Evolutionary conservation across 805 yeast genomes (phyloP).

Genomic region (Saccharomycopsis lassenensis): DNA sequence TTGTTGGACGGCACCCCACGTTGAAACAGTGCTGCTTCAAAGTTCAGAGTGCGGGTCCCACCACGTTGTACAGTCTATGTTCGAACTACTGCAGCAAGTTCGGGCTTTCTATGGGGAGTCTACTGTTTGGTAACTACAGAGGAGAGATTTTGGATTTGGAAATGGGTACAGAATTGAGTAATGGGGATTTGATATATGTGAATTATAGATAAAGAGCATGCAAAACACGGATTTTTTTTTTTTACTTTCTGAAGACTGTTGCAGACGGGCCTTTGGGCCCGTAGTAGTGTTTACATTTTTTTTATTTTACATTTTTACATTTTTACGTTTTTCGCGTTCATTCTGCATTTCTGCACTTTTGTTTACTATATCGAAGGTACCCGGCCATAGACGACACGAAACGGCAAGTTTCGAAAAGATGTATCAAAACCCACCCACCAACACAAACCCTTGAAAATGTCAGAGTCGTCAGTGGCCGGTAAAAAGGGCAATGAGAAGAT

Average conservation of each 20-base stretch:
- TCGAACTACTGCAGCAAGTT: slow-evolving; percentile 10
- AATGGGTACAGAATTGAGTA: slow-evolving; percentile 3
- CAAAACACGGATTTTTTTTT: too few relatives aligned
- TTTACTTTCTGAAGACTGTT: too few relatives aligned
- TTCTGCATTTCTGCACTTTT: too few relatives aligned
- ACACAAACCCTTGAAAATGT: background rate
- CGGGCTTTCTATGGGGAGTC: slow-evolving; percentile 1
- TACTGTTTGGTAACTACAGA: slow-evolving; percentile 12
- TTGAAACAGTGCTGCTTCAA: slow-evolving; percentile 16
- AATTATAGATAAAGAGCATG: slow-evolving; percentile 5
- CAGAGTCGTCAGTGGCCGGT: slow-evolving; percentile 1
- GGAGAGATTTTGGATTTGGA: slow-evolving; percentile 7
- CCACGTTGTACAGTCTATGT: slow-evolving; percentile 8
- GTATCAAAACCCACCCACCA: background rate
- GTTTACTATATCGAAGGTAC: too few relatives aligned
- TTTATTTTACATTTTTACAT: too few relatives aligned
- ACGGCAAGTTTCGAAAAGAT: too few relatives aligned
- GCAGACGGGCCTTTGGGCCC: too few relatives aligned
- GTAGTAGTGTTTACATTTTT: too few relatives aligned
- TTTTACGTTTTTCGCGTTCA: too few relatives aligned
- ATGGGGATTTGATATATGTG: slow-evolving; percentile 15
- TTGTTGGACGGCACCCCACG: slow-evolving; percentile 12
- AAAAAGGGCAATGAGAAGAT: slow-evolving; percentile 9
- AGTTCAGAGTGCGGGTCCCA: slow-evolving; percentile 2
- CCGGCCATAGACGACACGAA: too few relatives aligned